Conservation (phyloP, 2,329 filamentous ascomycete genomes). For the Lachnellula subtilissima region DNA sequence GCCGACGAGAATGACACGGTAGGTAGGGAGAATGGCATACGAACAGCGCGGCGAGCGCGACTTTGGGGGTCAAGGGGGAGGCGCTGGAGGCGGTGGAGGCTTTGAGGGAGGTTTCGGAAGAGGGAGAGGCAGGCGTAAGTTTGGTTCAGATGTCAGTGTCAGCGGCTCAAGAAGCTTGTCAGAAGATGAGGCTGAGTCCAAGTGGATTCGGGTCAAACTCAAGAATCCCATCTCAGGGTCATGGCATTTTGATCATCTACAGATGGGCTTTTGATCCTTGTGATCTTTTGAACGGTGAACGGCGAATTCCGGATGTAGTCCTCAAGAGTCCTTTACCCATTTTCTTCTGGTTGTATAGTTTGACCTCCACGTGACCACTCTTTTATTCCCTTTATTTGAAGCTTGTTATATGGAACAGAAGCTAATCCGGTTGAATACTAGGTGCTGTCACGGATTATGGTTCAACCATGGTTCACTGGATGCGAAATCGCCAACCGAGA, state of each 20-base stretch:
- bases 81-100: conserved; percentile 17
- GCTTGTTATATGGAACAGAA: not conserved
- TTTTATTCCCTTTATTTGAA: not conserved
- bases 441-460: conserved; percentile 92
- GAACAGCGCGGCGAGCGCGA: conserved; percentile 34
- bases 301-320: too few species aligned
- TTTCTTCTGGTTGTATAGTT: not conserved
- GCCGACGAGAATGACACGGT: conserved; percentile 20
- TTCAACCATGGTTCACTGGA: conserved; percentile 85
- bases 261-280: too few species aligned
- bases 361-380: not conserved
- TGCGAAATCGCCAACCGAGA: conserved; percentile 72
- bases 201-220: too few species aligned
- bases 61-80: conserved; percentile 25
- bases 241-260: too few species aligned
- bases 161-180: not conserved
- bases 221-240: too few species aligned
- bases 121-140: conserved; percentile 32
- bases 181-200: not conserved
- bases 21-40: conserved; percentile 27
- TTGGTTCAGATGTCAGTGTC: not conserved
- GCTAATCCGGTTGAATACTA: conserved; percentile 33
- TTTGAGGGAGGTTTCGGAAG: conserved; percentile 23
- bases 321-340: not conserved
- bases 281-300: too few species aligned